Evolutionary conservation across 176 grass and related monocot species (phyloP), one percentile per base, ranked within the genome.

Genomic region (Avena insularis): DNA sequence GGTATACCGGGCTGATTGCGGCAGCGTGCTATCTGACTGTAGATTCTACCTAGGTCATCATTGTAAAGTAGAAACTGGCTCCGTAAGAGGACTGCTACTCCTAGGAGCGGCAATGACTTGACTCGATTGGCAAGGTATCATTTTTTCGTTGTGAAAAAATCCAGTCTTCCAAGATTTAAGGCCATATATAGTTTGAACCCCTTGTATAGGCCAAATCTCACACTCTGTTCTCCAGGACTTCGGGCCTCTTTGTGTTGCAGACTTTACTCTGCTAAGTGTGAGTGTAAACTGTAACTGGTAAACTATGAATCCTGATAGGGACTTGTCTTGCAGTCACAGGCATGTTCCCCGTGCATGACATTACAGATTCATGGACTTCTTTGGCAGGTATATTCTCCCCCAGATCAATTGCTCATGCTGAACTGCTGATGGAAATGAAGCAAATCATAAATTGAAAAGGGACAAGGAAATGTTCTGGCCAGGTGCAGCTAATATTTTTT

Each of bases 51-150:
- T 63, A 47, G 71, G 27, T 35, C 5, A 60, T 9, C 19, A 86
- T 12, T 83, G 27, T 17, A 71, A 77, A 77, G 61, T 51, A 17
- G 15, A 86, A 69, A 86, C 7, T 60, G 45, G 13, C 45, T 82
- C 54, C 11, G 43, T 5, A 57, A 57, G 59, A 60, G 8, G 48
- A 64, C 71, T 27, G 49, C 16, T 10, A 77, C 72, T 45, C 17
- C 68, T 71, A 23, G 25, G 25, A 62, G 70, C 38, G 11, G 12
- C 68, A 74, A 58, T 78, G 29, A 14, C 19, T 59, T 63, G 11
- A 8, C 1, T 65, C 4, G 25, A 75, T 16, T 75, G 7, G 15
- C 1, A 10, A 67, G 76, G 58, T 49, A 36, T 47, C 16, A 67
- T 12, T 5, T 65, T 85, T 7, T 40, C 10, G 11, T 1, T 79